Base-by-base conservation (phyloP, 768 basidiomycete genomes). In the Termitomyces sp. region DNA sequence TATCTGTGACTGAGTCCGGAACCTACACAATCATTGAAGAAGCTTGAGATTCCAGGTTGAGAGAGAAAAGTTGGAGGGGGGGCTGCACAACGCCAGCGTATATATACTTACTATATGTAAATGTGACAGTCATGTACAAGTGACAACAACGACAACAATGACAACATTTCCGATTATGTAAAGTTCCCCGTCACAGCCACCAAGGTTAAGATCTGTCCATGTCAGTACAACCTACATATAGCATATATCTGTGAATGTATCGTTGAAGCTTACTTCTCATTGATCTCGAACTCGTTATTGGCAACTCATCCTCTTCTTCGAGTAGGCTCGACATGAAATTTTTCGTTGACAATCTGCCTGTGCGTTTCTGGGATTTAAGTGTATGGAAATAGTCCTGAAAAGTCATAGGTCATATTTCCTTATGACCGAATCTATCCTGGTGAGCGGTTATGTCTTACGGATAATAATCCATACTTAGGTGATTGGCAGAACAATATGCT, bases 351-450 rank as follows among this genome's bases (percentile, higher is more conserved):
- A 87, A 91, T 70, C 74, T 92, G 61, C 89, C 89, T 63, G 92
- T 92, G 78, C 65, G 78, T 75, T 28, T 38, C 45, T 51, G 54
- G 63, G 33, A 20, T 59, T 44, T 28, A 28, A 28, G 28, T 28
- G n/a, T 22, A 39, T 32, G 7, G 63, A 11, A 52, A 42, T 35
- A 49, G 51, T 22, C 57, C 28, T 35, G 55, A 62, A 59, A 64
- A 36, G 16, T 32, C 57, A 52, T 44, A 93, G 92, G 88, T 96
- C 67, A 81, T 94, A 70, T 94, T 96, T 73, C 93, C 92, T 75
- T 94, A 94, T 72, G 92, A 94, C 80, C 87, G 92, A 71, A 94
- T 98, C 70, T 98, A 97, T 74, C 95, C 95, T 71, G 95, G 95
- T 92, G 65, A 63, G 83, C 70, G 38, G 64, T 28, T 18, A 36